Conservation (phyloP, 441 rosid species). For the Erodium trifolium region DNA sequence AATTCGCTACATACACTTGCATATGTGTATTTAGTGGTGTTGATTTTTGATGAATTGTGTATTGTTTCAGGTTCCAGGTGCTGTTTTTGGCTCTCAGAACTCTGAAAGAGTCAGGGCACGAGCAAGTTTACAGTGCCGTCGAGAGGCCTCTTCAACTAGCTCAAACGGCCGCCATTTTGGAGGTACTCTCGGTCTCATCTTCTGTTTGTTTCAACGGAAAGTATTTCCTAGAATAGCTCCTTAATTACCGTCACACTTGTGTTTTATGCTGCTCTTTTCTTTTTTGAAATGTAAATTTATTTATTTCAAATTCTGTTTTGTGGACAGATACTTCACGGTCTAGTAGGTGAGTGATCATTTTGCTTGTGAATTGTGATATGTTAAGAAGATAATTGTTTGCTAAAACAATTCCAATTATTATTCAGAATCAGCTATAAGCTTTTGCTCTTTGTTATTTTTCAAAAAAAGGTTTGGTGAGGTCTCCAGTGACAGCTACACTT, state of each 20-base stretch:
- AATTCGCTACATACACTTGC: too few species aligned
- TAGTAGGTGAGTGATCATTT: slow-evolving; percentile 44
- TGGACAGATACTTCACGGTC: slow-evolving; percentile 73
- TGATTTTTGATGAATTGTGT: not conserved
- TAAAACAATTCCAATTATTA: too few species aligned
- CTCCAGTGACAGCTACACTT: slow-evolving; percentile 79
- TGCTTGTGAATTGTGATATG: not conserved
- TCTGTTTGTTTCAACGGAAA: not conserved
- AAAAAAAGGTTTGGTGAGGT: slow-evolving; percentile 69
- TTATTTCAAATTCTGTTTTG: not conserved
- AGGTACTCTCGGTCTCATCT: slow-evolving; percentile 29
- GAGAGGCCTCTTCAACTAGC: slow-evolving; percentile 83
- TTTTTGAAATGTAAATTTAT: too few species aligned
- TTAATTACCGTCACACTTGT: too few species aligned
- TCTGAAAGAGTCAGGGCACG: slow-evolving; percentile 54
- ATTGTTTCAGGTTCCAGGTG: slow-evolving; percentile 51
- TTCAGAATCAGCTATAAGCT: too few species aligned
- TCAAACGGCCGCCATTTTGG: slow-evolving; percentile 88
- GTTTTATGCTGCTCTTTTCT: too few species aligned
- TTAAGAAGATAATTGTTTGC: not conserved
- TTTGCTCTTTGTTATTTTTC: slow-evolving; percentile 5
- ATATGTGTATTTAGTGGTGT: not conserved
- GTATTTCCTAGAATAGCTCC: too few species aligned
- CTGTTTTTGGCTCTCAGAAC: slow-evolving; percentile 61
- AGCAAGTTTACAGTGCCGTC: slow-evolving; percentile 65